These are phyloP conservation scores for Hypoxylon lienhwacheense DNA, from an alignment of 495 filamentous ascomycete species.

Conservation along the genomic window DNA sequence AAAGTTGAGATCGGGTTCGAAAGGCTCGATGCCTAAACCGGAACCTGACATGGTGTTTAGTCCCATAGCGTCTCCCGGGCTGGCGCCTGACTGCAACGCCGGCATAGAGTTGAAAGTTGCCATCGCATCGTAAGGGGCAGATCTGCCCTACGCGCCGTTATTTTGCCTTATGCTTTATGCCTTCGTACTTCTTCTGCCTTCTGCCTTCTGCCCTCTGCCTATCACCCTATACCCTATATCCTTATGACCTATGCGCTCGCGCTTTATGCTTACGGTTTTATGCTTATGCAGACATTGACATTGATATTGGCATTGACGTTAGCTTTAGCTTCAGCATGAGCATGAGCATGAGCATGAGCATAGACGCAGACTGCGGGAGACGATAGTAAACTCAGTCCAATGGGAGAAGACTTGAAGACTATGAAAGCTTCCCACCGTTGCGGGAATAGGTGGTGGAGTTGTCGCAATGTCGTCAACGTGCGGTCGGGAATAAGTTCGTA, in stretches of 20 bases:
- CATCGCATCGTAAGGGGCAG: slow-evolving; percentile 49
- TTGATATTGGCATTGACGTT: background rate
- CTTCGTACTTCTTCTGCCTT: no score
- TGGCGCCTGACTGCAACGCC: slow-evolving; percentile 42
- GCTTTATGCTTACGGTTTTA: background rate
- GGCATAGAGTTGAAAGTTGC: slow-evolving; percentile 54
- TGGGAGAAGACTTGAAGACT: no score
- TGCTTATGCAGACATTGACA: slow-evolving; percentile 1
- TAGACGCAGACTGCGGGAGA: no score
- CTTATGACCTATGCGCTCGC: no score
- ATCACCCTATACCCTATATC: no score
- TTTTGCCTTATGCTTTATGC: no score
- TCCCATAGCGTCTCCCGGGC: slow-evolving; percentile 45
- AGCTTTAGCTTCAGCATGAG: no score
- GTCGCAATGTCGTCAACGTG: background rate
- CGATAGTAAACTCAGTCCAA: no score
- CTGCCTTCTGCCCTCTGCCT: no score
- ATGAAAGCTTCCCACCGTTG: slow-evolving; percentile 10
- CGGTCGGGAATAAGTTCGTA: no score
- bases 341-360: background rate
- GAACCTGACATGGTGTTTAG: slow-evolving; percentile 36
- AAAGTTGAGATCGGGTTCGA: slow-evolving; percentile 48
- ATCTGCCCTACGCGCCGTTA: slow-evolving; percentile 23
- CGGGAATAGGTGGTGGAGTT: slow-evolving; percentile 25
- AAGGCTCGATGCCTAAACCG: slow-evolving; percentile 43